phyloP scores from a whole-genome alignment of 176 grass and related monocot genomes.

The Paspalum notatum region DNA sequence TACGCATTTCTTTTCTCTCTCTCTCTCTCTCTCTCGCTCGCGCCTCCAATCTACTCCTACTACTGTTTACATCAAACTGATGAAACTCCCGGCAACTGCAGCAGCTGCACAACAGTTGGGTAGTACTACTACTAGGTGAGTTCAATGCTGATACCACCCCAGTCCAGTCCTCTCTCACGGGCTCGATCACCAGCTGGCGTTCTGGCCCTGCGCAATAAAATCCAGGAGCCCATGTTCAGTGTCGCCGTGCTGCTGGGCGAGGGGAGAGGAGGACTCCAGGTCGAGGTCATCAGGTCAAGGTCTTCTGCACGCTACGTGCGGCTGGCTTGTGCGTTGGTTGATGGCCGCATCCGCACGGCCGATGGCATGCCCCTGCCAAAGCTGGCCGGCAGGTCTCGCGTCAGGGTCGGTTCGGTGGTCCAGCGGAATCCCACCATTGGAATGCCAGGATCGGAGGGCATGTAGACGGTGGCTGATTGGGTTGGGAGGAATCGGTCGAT shows the following conservation, averaged over 20 bases:
- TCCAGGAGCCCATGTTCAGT: not conserved
- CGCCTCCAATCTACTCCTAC: not conserved
- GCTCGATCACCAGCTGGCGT: not conserved
- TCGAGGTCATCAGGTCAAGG: too few species aligned
- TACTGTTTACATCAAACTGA: not conserved
- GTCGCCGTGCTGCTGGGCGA: not conserved
- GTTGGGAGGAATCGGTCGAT: not conserved
- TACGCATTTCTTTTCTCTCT: not conserved
- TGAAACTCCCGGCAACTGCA: not conserved
- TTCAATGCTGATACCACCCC: slow-evolving; percentile 6
- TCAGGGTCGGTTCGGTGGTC: slow-evolving; percentile 15
- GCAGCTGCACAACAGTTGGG: not conserved
- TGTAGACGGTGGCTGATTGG: slow-evolving; percentile 23
- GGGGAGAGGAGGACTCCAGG: not conserved
- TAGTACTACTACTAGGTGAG: not conserved
- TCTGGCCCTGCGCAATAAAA: slow-evolving; percentile 22
- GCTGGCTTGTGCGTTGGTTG: not conserved
- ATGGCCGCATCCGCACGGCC: not conserved
- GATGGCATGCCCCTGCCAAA: not conserved
- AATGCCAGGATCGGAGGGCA: slow-evolving; percentile 36
- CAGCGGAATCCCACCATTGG: slow-evolving; percentile 18
- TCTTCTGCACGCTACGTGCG: not conserved
- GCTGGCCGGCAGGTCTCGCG: not conserved
- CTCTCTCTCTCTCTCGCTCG: too few species aligned
- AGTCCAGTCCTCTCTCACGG: not conserved